Evolutionary conservation across 768 basidiomycete genomes (phyloP).

Genomic region (Suillus plorans): DNA sequence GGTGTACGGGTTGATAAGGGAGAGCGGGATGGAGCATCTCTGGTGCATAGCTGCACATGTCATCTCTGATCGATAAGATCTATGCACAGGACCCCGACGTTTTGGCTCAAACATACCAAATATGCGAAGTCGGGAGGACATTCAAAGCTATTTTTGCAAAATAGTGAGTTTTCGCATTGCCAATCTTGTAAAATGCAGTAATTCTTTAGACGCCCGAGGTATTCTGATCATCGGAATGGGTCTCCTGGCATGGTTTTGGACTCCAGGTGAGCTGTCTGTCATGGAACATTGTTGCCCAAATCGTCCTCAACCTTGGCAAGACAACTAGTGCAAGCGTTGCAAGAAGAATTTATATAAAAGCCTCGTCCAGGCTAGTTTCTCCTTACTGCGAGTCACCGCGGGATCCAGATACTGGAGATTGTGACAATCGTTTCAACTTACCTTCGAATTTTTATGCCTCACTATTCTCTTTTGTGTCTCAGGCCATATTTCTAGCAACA

Average conservation of each 20-base stretch:
- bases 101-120: background rate
- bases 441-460: background rate
- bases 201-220: background rate
- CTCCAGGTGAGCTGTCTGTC: background rate
- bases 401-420: background rate
- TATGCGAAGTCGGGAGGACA: background rate
- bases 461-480: background rate
- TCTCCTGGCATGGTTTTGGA: background rate
- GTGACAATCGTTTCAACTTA: background rate
- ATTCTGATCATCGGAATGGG: background rate
- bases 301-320: background rate
- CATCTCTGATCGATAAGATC: background rate
- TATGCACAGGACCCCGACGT: background rate
- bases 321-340: background rate
- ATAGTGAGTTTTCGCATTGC: background rate
- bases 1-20: background rate
- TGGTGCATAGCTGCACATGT: background rate
- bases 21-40: background rate
- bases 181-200: background rate
- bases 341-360: background rate
- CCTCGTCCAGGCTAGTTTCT: background rate
- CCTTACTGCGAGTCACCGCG: background rate
- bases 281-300: background rate
- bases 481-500: background rate
- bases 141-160: background rate